These are phyloP conservation scores for Clavispora phyllophila DNA, from an alignment of 805 yeast species.

Conservation along the genomic window DNA sequence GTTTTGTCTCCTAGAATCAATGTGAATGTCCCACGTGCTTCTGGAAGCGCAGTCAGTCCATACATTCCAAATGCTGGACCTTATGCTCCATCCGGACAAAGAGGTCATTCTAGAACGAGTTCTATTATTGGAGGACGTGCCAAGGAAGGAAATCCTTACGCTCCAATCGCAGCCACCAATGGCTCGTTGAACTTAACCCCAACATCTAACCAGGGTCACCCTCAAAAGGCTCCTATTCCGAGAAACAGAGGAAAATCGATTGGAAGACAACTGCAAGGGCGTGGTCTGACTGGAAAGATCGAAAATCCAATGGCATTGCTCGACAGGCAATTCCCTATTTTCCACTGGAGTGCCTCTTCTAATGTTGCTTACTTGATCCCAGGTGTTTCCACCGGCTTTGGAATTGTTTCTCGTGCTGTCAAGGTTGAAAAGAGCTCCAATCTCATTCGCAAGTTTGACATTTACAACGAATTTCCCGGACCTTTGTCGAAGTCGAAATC, in stretches of 20 bases:
- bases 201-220: conserved; percentile 1
- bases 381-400: conserved; percentile 15
- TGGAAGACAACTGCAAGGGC: conserved; percentile 3
- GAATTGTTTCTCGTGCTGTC: conserved; percentile 20
- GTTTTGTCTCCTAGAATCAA: background rate
- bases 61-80: conserved; percentile 43
- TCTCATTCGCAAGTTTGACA: conserved; percentile 19
- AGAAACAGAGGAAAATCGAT: conserved; percentile 10
- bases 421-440: conserved; percentile 24
- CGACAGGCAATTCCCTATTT: conserved; percentile 68
- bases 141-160: conserved; percentile 38
- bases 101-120: conserved; percentile 36
- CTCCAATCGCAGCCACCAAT: conserved; percentile 10
- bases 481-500: conserved; percentile 58
- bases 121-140: conserved; percentile 37
- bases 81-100: conserved; percentile 34
- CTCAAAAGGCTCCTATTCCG: background rate
- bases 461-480: conserved; percentile 50
- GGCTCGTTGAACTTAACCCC: background rate
- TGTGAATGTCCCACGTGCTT: background rate
- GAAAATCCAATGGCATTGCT: conserved; percentile 52
- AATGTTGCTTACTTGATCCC: conserved; percentile 28
- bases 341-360: conserved; percentile 49
- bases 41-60: conserved; percentile 22
- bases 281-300: conserved; percentile 13